phyloP scores from a whole-genome alignment of 1,284 basidiomycete genomes.

The Ustilago vetiveriae region DNA sequence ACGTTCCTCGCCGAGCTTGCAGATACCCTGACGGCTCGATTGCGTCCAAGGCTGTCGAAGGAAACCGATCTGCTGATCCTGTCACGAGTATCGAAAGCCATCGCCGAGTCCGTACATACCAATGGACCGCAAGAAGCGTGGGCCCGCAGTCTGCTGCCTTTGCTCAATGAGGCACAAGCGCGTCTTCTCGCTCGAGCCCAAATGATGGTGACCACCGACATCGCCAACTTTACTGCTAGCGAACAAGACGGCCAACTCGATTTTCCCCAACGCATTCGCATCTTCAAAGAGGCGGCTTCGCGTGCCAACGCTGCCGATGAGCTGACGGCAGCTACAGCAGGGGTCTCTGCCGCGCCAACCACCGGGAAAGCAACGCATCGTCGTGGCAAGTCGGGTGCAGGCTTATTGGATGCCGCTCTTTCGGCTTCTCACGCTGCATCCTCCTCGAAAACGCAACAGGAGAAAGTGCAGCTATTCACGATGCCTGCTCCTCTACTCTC shows the following conservation, averaged over 20 bases:
- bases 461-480: slow-evolving; percentile 40
- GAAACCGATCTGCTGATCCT: slow-evolving; percentile 26
- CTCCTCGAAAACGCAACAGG: slow-evolving; percentile 16
- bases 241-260: slow-evolving; percentile 37
- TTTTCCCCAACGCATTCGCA: slow-evolving; percentile 30
- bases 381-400: slow-evolving; percentile 44
- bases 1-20: slow-evolving; percentile 23
- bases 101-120: slow-evolving; percentile 6
- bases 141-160: slow-evolving; percentile 11
- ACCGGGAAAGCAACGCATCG: slow-evolving; percentile 9
- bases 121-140: neutral
- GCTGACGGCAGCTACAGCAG: neutral
- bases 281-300: slow-evolving; percentile 10
- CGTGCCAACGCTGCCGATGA: neutral
- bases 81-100: slow-evolving; percentile 5
- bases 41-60: slow-evolving; percentile 25
- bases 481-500: slow-evolving; percentile 6
- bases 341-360: neutral
- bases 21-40: slow-evolving; percentile 16
- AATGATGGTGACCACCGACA: slow-evolving; percentile 18
- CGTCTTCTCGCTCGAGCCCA: slow-evolving; percentile 34
- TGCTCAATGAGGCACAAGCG: slow-evolving; percentile 33
- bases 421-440: slow-evolving; percentile 30
- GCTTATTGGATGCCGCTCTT: slow-evolving; percentile 41
- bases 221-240: slow-evolving; percentile 26